Base-by-base conservation (phyloP, 2,329 filamentous ascomycete species). In the Ophiocordyceps sinensis region DNA sequence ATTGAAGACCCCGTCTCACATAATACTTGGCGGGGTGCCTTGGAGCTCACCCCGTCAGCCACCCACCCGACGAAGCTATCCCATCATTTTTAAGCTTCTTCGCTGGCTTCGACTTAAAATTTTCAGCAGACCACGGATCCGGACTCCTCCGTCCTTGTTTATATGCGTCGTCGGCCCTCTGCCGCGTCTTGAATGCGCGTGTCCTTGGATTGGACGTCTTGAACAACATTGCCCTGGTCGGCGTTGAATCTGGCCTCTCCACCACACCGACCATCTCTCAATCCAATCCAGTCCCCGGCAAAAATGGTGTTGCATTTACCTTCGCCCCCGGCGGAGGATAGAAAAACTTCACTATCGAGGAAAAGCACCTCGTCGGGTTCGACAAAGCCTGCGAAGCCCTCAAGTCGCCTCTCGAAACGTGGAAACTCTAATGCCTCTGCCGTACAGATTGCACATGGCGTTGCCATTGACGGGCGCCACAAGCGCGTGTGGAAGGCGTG, bases 401-500 rank as follows among this genome's bases (percentile, higher is more conserved):
- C 65, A 47, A 67, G 72, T 52, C 68, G 70, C 46, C 61, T 63
- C 19, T 63, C 68, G 34, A 75, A 75, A 53, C 66, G 70, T 45
- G 62, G 70, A 38, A 63, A 60, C 47, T 60, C 61, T 30, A 58
- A 48, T 37, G 53, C 56, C 30, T 53, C 60, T 35, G 52, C 54
- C 26, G 48, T 53, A 35, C 60, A 61, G 44, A 43, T 56, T 36
- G 45, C 53, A 35, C 53, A 60, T 41, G 51, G 48, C 37, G 46
- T 51, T 42, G 59, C 59, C 34, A 61, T 69, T 47, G 74, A 78
- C 47, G 69, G 67, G 38, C 66, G 75, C 46, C 73, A 79, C 53
- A 79, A 79, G 63, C 64, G 76, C 48, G 75, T 79, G 41, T 79
- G 75, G 75, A 79, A 79, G 55, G 76, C 76, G 15, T 80, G 76